Base-by-base conservation (phyloP, 257 asterid species). In the Ophiorrhiza pumila region DNA sequence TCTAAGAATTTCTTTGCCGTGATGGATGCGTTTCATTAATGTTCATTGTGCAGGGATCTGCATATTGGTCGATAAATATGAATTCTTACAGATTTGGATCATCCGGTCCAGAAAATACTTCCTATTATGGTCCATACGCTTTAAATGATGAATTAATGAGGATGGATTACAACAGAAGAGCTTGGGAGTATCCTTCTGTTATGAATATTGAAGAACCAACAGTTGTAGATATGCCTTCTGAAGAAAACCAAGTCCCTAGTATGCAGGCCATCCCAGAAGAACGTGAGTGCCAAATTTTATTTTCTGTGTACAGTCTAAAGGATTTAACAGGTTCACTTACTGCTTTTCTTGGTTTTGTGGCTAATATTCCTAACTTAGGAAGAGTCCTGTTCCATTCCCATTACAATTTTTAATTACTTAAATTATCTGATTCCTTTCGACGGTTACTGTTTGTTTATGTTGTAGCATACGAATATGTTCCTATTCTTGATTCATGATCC, bases 51-150 rank as follows among this genome's bases (percentile, higher is more conserved):
- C 87, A 91, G 97, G 95, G 85, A 85, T 76, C 87, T 79, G 80
- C 89, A 49, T 89, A 88, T 77, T 91, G 95, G 96, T 83, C 86
- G 46, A 85, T 86, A 91, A 86, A 89, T 71, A 85, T 87, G 96
- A 83, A 85, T 83, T 83, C 90, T 2, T 88, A 84, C 86, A 85
- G 82, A 77, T 88, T 80, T 67, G 97, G 90, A 56, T 73, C 74
- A 52, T 76, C 95, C 78, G 84, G 83, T 78, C 78, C 84, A 43
- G 93, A 83, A 65, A 86, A 85, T 76, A 68, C 84, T 47, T 82
- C 85, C 69, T 90, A 88, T 74, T 87, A 87, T 73, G 87, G 90
- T 8, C 68, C 80, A 68, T 83, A 88, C 42, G 90, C 74, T 73
- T 77, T 66, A 43, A 76, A 71, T 73, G 83, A 72, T 71, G 85